Evolutionary conservation across 176 grass and related monocot species (phyloP).

Genomic region (Microstegium vimineum): DNA sequence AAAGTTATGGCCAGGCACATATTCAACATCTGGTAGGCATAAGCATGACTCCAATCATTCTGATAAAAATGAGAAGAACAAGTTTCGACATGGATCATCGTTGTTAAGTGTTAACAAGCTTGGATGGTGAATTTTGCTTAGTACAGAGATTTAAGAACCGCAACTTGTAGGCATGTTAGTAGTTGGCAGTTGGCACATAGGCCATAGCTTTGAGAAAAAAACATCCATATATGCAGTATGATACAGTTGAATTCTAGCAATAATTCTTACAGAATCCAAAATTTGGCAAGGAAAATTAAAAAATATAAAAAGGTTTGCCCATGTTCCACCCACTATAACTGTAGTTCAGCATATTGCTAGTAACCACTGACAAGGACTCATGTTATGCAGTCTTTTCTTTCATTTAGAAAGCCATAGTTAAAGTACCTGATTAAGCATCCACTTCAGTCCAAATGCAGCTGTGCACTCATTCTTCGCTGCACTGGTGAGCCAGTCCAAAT

Average conservation of each 20-base stretch:
- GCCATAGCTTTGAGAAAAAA: background rate
- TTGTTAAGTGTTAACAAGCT: background rate
- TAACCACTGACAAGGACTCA: background rate
- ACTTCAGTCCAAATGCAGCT: constrained; percentile 87
- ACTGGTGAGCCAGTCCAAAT: constrained; percentile 83
- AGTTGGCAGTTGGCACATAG: background rate
- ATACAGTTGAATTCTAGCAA: background rate
- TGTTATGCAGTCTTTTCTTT: background rate
- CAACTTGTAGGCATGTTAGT: background rate
- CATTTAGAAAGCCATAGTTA: background rate
- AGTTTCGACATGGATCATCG: background rate
- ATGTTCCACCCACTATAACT: background rate
- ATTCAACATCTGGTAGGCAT: background rate
- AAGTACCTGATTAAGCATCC: constrained; percentile 96
- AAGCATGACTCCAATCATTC: background rate
- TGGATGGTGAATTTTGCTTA: background rate
- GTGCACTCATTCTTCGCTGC: constrained; percentile 86
- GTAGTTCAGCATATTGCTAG: too few relatives aligned
- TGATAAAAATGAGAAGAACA: background rate
- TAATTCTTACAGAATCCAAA: background rate
- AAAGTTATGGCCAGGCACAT: constrained; percentile 12
- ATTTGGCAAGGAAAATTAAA: background rate
- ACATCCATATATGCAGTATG: background rate
- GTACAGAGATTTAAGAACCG: background rate
- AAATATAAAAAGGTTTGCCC: background rate